These are phyloP conservation scores for Geotrichum aggregatum DNA, from an alignment of 1,139 yeast genomes.

Conservation along the genomic window DNA sequence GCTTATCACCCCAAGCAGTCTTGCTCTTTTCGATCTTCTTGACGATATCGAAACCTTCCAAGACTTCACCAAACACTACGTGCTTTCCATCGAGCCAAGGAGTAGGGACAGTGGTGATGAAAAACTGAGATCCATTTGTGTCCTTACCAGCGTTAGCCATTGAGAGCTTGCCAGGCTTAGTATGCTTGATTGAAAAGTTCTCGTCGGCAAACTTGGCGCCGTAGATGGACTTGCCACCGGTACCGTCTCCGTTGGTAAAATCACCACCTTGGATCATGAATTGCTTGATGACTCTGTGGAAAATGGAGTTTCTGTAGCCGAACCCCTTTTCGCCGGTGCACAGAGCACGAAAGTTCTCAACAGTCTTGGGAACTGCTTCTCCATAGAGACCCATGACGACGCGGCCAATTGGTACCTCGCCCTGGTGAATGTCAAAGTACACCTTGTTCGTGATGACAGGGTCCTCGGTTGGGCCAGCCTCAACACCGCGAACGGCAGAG, in stretches of 20 bases:
- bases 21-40: slow-evolving; percentile 71
- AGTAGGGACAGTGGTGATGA: slow-evolving; percentile 86
- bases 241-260: slow-evolving; percentile 86
- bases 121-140: slow-evolving; percentile 95
- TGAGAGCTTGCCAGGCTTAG: slow-evolving; percentile 66
- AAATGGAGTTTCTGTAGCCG: slow-evolving; percentile 77
- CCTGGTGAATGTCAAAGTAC: slow-evolving; percentile 80
- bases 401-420: slow-evolving; percentile 66
- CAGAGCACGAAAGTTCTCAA: slow-evolving; percentile 69
- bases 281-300: slow-evolving; percentile 92
- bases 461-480: slow-evolving; percentile 31
- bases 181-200: slow-evolving; percentile 76
- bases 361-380: slow-evolving; percentile 88
- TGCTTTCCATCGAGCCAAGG: slow-evolving; percentile 93
- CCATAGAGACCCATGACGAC: slow-evolving; percentile 76
- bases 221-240: slow-evolving; percentile 94
- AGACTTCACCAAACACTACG: slow-evolving; percentile 93
- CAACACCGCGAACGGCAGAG: slow-evolving; percentile 18
- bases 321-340: slow-evolving; percentile 76
- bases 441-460: slow-evolving; percentile 71
- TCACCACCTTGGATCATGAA: slow-evolving; percentile 99
- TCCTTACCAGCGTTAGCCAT: slow-evolving; percentile 97
- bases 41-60: slow-evolving; percentile 80
- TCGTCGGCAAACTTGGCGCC: slow-evolving; percentile 86
- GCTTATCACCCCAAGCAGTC: slow-evolving; percentile 63